A percentile compares a stretch with the other conserved stretches of the same genome.
Conservation (phyloP, 306 rosid genomes). For the Rosa rugosa region DNA sequence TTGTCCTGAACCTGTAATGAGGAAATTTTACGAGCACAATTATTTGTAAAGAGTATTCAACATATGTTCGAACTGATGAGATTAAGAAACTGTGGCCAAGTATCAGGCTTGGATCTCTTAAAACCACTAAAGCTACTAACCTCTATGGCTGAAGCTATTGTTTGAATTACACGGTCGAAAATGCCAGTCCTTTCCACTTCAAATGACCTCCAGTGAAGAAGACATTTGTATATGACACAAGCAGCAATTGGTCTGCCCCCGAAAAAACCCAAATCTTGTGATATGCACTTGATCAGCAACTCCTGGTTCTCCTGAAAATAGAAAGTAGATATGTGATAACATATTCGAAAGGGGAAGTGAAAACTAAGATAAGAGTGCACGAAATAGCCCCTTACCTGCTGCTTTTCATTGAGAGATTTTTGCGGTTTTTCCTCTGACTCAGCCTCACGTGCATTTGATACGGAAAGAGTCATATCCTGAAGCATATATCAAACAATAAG, state of each 20-base stretch:
- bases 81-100: slow-evolving; percentile 25
- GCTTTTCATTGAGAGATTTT: slow-evolving; percentile 96
- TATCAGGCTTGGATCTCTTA: not conserved
- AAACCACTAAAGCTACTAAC: slow-evolving; percentile 41
- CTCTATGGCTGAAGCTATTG: slow-evolving; percentile 94
- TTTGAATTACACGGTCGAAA: slow-evolving; percentile 94
- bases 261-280: slow-evolving; percentile 97
- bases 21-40: slow-evolving; percentile 29
- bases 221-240: slow-evolving; percentile 92
- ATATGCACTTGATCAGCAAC: slow-evolving; percentile 72
- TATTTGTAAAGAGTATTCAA: slow-evolving; percentile 21
- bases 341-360: slow-evolving; percentile 23
- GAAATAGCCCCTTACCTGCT: slow-evolving; percentile 66
- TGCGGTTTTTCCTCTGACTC: slow-evolving; percentile 99
- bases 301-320: slow-evolving; percentile 95
- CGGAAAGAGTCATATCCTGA: slow-evolving; percentile 78
- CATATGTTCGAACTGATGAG: slow-evolving; percentile 9
- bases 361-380: slow-evolving; percentile 21
- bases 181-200: slow-evolving; percentile 98
- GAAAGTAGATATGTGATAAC: slow-evolving; percentile 27
- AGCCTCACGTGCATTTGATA: slow-evolving; percentile 85
- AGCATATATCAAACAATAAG: slow-evolving; percentile 22
- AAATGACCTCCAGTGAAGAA: slow-evolving; percentile 98
- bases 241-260: slow-evolving; percentile 97
- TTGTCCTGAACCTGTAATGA: slow-evolving; percentile 80